Percentiles rank a stretch among this genome's conserved stretches.
phyloP scores from a whole-genome alignment of 129 eudicot species.

The Ambrosia artemisiifolia region DNA sequence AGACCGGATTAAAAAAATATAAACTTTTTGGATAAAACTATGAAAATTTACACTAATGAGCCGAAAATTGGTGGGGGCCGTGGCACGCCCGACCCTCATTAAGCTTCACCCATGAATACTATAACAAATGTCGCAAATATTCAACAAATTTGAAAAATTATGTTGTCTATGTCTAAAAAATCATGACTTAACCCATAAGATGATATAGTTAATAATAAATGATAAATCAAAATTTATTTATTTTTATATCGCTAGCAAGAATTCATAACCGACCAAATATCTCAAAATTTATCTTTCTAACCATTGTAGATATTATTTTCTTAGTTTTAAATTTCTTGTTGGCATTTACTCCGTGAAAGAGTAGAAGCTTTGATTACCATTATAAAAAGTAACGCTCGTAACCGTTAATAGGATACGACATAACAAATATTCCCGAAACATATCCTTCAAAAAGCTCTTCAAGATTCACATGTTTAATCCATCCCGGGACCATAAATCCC shows the following conservation, averaged over 20 bases:
- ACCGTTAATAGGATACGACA: background rate
- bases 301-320: background rate
- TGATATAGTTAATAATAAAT: background rate
- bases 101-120: background rate
- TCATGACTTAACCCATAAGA: background rate
- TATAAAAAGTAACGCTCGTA: background rate
- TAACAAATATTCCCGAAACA: background rate
- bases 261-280: background rate
- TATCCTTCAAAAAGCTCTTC: background rate
- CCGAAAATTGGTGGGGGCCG: no score
- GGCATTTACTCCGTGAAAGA: no score
- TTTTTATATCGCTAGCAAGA: background rate
- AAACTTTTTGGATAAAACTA: no score
- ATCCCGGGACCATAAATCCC: background rate
- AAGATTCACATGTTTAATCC: background rate
- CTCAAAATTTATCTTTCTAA: background rate
- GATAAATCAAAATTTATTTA: background rate
- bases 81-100: no score
- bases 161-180: background rate
- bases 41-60: no score
- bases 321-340: background rate
- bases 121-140: background rate
- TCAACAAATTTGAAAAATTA: background rate
- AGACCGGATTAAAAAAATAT: no score
- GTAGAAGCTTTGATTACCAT: no score